A percentile compares a stretch with the other conserved stretches of the same genome.
phyloP scores from a whole-genome alignment of 257 asterid genomes.

The Fraxinus americana region DNA sequence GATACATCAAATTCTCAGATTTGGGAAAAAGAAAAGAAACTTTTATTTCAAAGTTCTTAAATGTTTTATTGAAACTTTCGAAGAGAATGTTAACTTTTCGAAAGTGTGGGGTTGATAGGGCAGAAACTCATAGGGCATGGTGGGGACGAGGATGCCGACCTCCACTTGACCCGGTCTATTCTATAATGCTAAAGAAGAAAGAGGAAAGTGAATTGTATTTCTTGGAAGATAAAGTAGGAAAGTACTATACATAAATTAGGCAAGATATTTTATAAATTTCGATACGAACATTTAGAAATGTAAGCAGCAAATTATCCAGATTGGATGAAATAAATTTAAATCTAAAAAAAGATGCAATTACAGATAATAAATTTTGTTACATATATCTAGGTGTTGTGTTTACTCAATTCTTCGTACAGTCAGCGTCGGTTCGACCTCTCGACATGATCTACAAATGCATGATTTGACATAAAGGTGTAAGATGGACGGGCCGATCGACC shows the following conservation, averaged over 20 bases:
- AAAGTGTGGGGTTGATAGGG: background rate
- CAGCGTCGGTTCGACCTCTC: background rate
- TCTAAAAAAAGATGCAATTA: background rate
- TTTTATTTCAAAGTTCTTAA: background rate
- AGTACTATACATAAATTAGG: background rate
- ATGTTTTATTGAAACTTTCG: background rate
- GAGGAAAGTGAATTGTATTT: background rate
- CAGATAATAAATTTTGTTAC: too few relatives aligned
- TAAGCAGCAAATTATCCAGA: too few relatives aligned
- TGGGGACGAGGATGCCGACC: background rate
- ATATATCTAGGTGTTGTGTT: too few relatives aligned
- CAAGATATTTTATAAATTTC: background rate
- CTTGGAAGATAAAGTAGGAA: background rate
- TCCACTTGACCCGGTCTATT: background rate
- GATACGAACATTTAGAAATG: too few relatives aligned
- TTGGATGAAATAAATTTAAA: too few relatives aligned
- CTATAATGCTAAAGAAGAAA: background rate
- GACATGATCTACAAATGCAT: too few relatives aligned
- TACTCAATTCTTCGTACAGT: too few relatives aligned
- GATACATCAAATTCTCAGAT: background rate
- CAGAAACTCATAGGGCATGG: background rate
- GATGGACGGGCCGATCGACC: too few relatives aligned
- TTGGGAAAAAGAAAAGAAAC: background rate
- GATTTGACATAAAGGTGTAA: background rate
- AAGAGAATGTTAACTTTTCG: background rate